Evolutionary conservation across 2,329 filamentous ascomycete species (phyloP), one percentile per base, ranked within the genome.

Genomic region (Aureobasidium lini): DNA sequence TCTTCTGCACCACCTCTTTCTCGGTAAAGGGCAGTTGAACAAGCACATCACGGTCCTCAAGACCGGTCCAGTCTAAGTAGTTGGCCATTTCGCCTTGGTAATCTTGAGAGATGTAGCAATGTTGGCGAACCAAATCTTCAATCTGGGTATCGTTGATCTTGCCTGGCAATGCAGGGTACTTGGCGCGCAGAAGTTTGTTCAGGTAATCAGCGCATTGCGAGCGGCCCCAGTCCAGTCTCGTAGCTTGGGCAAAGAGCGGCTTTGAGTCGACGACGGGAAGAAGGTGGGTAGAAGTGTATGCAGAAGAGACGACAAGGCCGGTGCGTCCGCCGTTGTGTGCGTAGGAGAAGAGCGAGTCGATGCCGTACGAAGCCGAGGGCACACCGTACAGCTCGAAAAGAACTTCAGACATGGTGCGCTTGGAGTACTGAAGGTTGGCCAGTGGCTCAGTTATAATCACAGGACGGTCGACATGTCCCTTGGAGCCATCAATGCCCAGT

Each of bases 271-370:
- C 83, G 5, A 99, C 91, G 1, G 94, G 94, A 65, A 99, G 96
- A 18, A 99, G 79, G 73, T 99, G 93, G 6, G 94, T 99, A 2
- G 94, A 89, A 47, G 90, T 95, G 70, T 96, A 88, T 3, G 91
- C 95, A 0, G 92, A 95, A 2, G 90, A 95, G 34, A 97, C 83
- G 39, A 99, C 88, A 23, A 99, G 79, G 6, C 94, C 94, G 29
- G 89, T 93, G 53, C 81, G 85, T 63, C 94, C 94, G 62, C 88
- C 84, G 71, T 99, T 99, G 76, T 96, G 89, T 62, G 87, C 82
- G 77, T 96, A 99, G 18, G 93, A 95, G 76, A 99, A 99, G 34
- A 99, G 83, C 10, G 92, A 95, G 73, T 99, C 94, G 75, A 99
- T 92, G 54, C 94, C 94, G 74, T 94, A 96, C 16, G 92, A 89